A percentile compares a stretch with the other conserved stretches of the same genome.
These are phyloP conservation scores for Ceratobasidium sp. DNA, from an alignment of 1,284 basidiomycete species.

Conservation along the genomic window DNA sequence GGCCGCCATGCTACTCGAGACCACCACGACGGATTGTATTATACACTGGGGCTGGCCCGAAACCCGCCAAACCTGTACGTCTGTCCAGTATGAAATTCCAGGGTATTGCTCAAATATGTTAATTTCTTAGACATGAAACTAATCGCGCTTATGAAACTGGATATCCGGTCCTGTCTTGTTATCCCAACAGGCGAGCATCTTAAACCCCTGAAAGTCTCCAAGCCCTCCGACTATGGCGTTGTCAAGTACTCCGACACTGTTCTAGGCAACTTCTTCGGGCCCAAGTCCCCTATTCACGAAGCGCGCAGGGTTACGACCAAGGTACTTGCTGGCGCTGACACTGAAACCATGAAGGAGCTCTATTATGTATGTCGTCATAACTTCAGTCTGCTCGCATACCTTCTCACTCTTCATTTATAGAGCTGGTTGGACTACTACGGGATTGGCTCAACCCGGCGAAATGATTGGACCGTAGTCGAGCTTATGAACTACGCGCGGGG, in stretches of 20 bases:
- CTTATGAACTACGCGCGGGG: background rate
- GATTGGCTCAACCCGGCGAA: background rate
- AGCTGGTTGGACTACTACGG: no score
- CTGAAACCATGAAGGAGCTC: background rate
- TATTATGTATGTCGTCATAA: no score
- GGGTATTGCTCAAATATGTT: background rate
- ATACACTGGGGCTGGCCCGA: constrained; percentile 26
- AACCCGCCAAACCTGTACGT: constrained; percentile 1
- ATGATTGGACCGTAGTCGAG: background rate
- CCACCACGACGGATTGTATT: background rate
- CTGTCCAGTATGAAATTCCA: background rate
- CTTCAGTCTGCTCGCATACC: no score
- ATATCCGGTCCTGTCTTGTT: constrained; percentile 2
- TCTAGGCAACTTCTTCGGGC: constrained; percentile 6
- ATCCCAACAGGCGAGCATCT: background rate
- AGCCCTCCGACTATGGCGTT: background rate
- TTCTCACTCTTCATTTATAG: no score
- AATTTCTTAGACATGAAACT: constrained; percentile 6
- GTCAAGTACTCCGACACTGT: background rate
- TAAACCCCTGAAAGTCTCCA: background rate
- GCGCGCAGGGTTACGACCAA: background rate
- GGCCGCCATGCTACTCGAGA: background rate
- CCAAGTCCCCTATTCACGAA: background rate
- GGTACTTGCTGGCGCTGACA: background rate
- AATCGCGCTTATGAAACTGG: background rate